Evolutionary conservation across 148 eudicot genomes (phyloP).

Genomic region (Selenicereus undatus): DNA sequence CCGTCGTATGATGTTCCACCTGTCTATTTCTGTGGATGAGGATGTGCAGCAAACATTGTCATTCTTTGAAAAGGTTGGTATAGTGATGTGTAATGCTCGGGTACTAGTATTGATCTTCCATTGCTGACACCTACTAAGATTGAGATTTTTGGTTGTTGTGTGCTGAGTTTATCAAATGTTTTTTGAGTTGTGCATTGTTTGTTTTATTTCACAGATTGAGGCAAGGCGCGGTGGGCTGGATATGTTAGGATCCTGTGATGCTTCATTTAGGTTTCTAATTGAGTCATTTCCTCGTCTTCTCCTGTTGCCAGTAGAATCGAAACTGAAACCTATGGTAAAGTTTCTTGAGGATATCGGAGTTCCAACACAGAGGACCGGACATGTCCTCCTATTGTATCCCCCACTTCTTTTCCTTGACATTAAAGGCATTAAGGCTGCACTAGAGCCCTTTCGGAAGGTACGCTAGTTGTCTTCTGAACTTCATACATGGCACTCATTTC

Average conservation of each 20-base stretch:
- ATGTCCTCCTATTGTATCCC: slow-evolving; percentile 63
- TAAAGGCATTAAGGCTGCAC: slow-evolving; percentile 43
- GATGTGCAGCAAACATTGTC: slow-evolving; percentile 79
- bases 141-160: not conserved
- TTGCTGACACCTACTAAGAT: not conserved
- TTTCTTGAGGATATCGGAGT: slow-evolving; percentile 64
- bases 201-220: slow-evolving; percentile 46
- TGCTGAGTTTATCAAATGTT: not conserved
- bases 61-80: slow-evolving; percentile 72
- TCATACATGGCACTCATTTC: not conserved
- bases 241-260: slow-evolving; percentile 50
- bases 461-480: not conserved
- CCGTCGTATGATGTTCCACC: slow-evolving; percentile 70
- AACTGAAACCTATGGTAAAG: slow-evolving; percentile 40
- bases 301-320: slow-evolving; percentile 50
- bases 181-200: not conserved
- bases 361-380: slow-evolving; percentile 42
- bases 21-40: slow-evolving; percentile 72
- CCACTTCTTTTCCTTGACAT: slow-evolving; percentile 57
- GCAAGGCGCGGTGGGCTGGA: slow-evolving; percentile 92
- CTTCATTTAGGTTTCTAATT: slow-evolving; percentile 60
- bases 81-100: not conserved
- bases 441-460: slow-evolving; percentile 61
- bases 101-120: not conserved
- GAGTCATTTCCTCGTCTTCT: slow-evolving; percentile 92